These are phyloP conservation scores for Globisporangium iwayamae DNA, from an alignment of 352 stramenopile species.

Conservation along the genomic window DNA sequence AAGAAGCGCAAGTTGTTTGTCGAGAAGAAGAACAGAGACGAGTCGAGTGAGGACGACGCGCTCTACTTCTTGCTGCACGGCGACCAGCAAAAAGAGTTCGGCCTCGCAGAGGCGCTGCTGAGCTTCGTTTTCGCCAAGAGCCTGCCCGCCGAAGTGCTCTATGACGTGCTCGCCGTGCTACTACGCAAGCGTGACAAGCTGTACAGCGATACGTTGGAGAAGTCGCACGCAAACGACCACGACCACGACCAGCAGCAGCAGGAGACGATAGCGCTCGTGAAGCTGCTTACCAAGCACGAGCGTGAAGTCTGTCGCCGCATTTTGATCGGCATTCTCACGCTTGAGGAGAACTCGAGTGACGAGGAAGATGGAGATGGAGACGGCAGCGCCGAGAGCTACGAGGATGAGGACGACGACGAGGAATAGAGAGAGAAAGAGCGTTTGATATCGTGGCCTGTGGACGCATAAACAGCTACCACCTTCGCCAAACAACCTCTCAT, in stretches of 20 bases:
- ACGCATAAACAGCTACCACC: too few species aligned
- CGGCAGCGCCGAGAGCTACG: conserved; percentile 2
- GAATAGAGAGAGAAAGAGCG: background rate
- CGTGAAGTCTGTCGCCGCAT: conserved; percentile 58
- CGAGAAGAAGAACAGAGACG: background rate
- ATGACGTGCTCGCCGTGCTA: conserved; percentile 59
- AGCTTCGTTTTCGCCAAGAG: conserved; percentile 55
- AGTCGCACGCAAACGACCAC: background rate
- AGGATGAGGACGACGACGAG: conserved; percentile 3
- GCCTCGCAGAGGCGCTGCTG: conserved; percentile 57
- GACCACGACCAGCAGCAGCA: background rate
- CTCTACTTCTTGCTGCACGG: conserved; percentile 57
- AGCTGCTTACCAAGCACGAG: conserved; percentile 39
- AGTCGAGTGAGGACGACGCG: conserved; percentile 17
- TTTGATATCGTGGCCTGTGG: background rate
- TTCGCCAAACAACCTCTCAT: too few species aligned
- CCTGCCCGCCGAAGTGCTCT: conserved; percentile 52
- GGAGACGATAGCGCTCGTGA: conserved; percentile 11
- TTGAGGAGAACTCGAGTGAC: conserved; percentile 51
- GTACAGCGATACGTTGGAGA: conserved; percentile 45
- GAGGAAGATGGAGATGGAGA: conserved; percentile 16
- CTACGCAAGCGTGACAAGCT: conserved; percentile 63
- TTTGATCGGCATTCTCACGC: conserved; percentile 51
- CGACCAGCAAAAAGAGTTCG: conserved; percentile 49
- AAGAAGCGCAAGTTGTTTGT: conserved; percentile 45